Evolutionary conservation across 108 stramenopile genomes (phyloP).

Genomic region (Cyclotella baltica): DNA sequence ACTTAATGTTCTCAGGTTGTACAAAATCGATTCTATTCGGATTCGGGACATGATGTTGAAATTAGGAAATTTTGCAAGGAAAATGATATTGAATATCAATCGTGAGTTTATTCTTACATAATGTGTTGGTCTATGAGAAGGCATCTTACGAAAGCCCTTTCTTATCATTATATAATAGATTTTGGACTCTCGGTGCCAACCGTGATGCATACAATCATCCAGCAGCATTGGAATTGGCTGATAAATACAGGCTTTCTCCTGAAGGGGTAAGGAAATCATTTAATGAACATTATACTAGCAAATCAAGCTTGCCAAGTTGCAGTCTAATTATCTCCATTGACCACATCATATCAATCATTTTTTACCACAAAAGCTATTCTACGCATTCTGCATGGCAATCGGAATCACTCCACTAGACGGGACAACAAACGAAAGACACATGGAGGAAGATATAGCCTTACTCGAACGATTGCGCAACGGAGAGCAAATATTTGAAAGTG

Average conservation of each 20-base stretch:
- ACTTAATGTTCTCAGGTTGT: conserved; percentile 9
- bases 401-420: conserved; percentile 57
- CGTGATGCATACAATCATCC: conserved; percentile 43
- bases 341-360: background rate
- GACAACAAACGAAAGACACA: conserved; percentile 45
- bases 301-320: background rate
- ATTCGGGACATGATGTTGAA: conserved; percentile 62
- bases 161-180: conserved; percentile 26
- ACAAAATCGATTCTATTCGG: conserved; percentile 70
- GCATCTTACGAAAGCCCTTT: background rate
- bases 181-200: conserved; percentile 75
- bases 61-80: conserved; percentile 72
- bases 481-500: conserved; percentile 36
- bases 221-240: conserved; percentile 40
- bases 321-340: background rate
- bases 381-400: conserved; percentile 58
- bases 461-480: conserved; percentile 47
- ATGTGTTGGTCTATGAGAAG: no score
- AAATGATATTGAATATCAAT: conserved; percentile 84
- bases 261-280: conserved; percentile 39
- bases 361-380: conserved; percentile 30
- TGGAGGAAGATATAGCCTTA: conserved; percentile 49
- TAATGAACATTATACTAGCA: background rate
- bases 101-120: conserved; percentile 32
- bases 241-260: conserved; percentile 39